Evolutionary conservation across 169 alveolate genomes (phyloP).

Genomic region (Plasmodium adleri): DNA sequence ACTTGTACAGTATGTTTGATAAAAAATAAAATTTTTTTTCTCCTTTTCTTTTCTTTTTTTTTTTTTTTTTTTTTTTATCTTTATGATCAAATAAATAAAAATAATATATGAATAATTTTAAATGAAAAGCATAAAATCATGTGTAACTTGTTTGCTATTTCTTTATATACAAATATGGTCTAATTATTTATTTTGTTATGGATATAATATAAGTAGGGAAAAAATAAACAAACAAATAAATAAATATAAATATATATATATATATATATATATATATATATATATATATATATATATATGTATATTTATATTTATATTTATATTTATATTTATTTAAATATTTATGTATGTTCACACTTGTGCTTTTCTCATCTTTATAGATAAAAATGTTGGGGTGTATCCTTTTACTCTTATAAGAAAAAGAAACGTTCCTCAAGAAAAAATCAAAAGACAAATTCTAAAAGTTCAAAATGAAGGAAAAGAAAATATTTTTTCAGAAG

Average conservation of each 20-base stretch:
- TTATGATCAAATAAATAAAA: no score
- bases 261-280: no score
- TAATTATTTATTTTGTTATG: neutral
- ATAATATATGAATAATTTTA: conserved; percentile 5
- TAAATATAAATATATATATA: neutral
- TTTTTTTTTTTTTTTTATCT: no score
- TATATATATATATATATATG: no score
- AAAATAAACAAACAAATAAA: neutral
- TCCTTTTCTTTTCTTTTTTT: no score
- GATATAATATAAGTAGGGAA: conserved; percentile 7
- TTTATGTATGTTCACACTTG: neutral
- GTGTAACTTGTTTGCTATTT: neutral
- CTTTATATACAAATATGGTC: neutral
- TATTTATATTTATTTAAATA: no score
- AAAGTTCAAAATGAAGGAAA: neutral
- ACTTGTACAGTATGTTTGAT: no score
- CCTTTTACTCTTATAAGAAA: neutral
- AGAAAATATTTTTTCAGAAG: neutral
- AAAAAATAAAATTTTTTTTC: no score
- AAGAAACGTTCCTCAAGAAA: no score
- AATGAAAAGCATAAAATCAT: conserved; percentile 25
- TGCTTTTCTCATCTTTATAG: neutral
- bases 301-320: neutral
- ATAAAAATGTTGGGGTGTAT: no score
- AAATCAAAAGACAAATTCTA: neutral